These are phyloP conservation scores for Fusarium falciforme DNA, from an alignment of 2,329 filamentous ascomycete genomes.

Conservation along the genomic window DNA sequence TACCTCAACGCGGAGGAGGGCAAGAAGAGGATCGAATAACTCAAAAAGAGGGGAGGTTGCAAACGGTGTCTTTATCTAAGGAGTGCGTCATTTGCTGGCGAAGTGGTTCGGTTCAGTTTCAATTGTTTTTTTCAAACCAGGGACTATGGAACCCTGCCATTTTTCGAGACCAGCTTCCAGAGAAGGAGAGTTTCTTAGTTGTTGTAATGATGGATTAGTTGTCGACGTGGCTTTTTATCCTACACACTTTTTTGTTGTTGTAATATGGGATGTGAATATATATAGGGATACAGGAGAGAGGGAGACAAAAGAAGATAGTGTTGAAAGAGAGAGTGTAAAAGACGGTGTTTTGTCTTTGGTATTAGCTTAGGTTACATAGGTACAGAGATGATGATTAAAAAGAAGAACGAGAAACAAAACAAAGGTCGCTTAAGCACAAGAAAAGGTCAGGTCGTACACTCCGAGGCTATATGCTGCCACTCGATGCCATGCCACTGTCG, in stretches of 20 bases:
- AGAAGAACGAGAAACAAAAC: slow-evolving; percentile 1
- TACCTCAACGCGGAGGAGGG: slow-evolving; percentile 93
- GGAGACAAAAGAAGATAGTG: neutral
- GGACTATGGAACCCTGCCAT: slow-evolving; percentile 14
- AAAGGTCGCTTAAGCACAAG: neutral
- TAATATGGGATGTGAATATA: slow-evolving; percentile 26
- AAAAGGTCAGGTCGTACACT: slow-evolving; percentile 28
- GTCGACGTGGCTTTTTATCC: slow-evolving; percentile 14
- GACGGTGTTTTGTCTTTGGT: slow-evolving; percentile 6
- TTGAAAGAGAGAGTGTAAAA: neutral
- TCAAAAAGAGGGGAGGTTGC: slow-evolving; percentile 8
- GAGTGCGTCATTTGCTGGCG: slow-evolving; percentile 16
- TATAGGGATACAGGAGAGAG: slow-evolving; percentile 1
- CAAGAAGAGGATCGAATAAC: slow-evolving; percentile 95
- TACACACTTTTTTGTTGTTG: slow-evolving; percentile 15
- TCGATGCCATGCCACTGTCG: neutral
- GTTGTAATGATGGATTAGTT: slow-evolving; percentile 36
- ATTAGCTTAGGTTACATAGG: slow-evolving; percentile 28
- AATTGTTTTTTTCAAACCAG: neutral
- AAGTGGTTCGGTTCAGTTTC: slow-evolving; percentile 13
- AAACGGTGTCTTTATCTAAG: slow-evolving; percentile 6
- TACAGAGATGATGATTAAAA: slow-evolving; percentile 22
- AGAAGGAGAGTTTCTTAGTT: slow-evolving; percentile 5
- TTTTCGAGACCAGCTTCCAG: slow-evolving; percentile 7
- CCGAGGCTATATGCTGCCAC: slow-evolving; percentile 36